These are phyloP conservation scores for Nothophaeocryptopus gaeumannii DNA, from an alignment of 2,329 filamentous ascomycete species.

Conservation along the genomic window DNA sequence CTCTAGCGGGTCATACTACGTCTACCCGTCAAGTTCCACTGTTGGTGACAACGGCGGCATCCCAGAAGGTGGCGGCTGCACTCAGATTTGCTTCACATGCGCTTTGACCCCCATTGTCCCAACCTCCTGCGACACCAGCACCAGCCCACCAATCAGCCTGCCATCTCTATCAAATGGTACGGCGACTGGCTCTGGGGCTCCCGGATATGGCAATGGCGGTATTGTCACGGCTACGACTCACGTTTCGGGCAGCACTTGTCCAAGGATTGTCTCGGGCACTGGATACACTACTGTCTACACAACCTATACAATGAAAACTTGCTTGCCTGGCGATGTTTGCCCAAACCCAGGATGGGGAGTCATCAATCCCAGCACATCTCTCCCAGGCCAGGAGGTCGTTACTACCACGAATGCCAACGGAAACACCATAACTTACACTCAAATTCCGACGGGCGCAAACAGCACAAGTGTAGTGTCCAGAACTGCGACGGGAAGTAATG, in stretches of 20 bases:
- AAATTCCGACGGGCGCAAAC: slow-evolving; percentile 15
- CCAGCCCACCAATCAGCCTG: background rate
- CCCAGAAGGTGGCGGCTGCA: slow-evolving; percentile 1
- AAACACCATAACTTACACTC: slow-evolving; percentile 21
- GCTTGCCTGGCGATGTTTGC: slow-evolving; percentile 30
- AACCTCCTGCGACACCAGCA: background rate
- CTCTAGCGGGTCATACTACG: slow-evolving; percentile 23
- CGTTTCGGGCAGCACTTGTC: slow-evolving; percentile 9
- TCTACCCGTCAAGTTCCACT: slow-evolving; percentile 17
- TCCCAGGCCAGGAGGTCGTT: slow-evolving; percentile 19
- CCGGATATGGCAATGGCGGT: too few relatives aligned
- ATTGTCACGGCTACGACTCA: background rate
- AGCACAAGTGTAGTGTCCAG: slow-evolving; percentile 9
- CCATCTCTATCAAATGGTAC: background rate
- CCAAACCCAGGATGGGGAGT: slow-evolving; percentile 27
- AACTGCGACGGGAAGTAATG: background rate
- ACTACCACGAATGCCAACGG: slow-evolving; percentile 24
- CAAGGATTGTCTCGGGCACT: slow-evolving; percentile 14
- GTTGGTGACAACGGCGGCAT: slow-evolving; percentile 5
- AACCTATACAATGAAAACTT: slow-evolving; percentile 33
- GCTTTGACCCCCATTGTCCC: slow-evolving; percentile 25
- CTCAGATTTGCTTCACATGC: slow-evolving; percentile 29
- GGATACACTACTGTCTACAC: slow-evolving; percentile 34
- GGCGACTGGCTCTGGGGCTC: too few relatives aligned
- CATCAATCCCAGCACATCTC: slow-evolving; percentile 16